These are phyloP conservation scores for Colletotrichum cordylinicola DNA, from an alignment of 2,329 filamentous ascomycete species.

Conservation along the genomic window DNA sequence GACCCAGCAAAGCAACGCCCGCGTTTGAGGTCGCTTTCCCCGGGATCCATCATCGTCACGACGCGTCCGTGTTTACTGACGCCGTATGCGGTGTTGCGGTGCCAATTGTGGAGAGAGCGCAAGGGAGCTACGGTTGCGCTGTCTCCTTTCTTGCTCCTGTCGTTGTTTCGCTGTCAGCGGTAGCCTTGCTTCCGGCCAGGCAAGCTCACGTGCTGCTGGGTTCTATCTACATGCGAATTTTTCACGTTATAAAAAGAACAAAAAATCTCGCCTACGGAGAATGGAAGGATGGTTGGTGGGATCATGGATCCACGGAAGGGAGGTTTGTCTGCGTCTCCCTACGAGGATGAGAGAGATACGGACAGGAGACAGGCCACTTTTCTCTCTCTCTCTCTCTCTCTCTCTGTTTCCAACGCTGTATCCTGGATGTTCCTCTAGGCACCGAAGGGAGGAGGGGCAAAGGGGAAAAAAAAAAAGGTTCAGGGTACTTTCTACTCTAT, in stretches of 20 bases:
- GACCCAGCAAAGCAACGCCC: background rate
- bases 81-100: background rate
- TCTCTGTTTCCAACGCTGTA: background rate
- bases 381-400: background rate
- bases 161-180: background rate
- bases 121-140: background rate
- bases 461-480: background rate
- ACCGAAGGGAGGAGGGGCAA: background rate
- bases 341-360: background rate
- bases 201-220: background rate
- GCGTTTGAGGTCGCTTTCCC: background rate
- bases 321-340: background rate
- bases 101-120: background rate
- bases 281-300: background rate
- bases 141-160: background rate
- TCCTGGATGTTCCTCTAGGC: background rate
- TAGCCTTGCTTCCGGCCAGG: constrained; percentile 11
- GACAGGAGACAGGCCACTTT: background rate
- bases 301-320: background rate
- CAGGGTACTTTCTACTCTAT: background rate
- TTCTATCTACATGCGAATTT: background rate
- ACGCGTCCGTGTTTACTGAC: background rate
- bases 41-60: background rate
- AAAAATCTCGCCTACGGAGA: background rate
- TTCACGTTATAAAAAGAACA: background rate